phyloP scores from a whole-genome alignment of 257 asterid genomes.

The Capsicum baccatum region DNA sequence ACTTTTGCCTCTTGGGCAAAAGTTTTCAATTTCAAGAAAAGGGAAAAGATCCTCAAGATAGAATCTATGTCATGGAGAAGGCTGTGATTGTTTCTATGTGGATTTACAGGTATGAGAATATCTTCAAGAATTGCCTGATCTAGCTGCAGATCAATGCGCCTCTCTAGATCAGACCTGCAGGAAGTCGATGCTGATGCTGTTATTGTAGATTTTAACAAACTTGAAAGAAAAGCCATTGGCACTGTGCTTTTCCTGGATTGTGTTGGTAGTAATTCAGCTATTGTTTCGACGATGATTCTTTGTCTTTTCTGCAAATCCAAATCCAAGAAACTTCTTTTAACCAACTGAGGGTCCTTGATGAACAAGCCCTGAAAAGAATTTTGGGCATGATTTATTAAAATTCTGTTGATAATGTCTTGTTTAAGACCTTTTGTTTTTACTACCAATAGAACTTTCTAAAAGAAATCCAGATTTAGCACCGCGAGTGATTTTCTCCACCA shows the following conservation, averaged over 20 bases:
- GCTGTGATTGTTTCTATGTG: constrained; percentile 56
- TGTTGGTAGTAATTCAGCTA: constrained; percentile 65
- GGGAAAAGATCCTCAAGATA: constrained; percentile 75
- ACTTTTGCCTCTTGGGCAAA: too few relatives aligned
- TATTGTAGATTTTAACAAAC: constrained; percentile 70
- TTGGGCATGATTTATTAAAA: constrained; percentile 81
- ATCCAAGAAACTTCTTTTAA: constrained; percentile 54
- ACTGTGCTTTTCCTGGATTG: constrained; percentile 82
- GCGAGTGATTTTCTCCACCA: constrained; percentile 91
- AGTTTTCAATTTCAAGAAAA: constrained; percentile 61
- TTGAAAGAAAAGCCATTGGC: constrained; percentile 89
- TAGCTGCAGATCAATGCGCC: constrained; percentile 81
- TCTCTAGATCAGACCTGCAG: constrained; percentile 86
- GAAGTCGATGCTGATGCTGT: constrained; percentile 68
- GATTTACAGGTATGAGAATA: constrained; percentile 66
- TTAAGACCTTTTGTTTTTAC: constrained; percentile 80
- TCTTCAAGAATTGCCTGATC: constrained; percentile 97
- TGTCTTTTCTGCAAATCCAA: constrained; percentile 69
- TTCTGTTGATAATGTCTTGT: constrained; percentile 78
- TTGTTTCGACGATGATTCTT: constrained; percentile 66
- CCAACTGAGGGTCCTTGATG: constrained; percentile 53
- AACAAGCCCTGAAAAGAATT: constrained; percentile 68
- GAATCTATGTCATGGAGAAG: constrained; percentile 74
- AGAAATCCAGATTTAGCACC: constrained; percentile 68
- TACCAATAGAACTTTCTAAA: constrained; percentile 70